Evolutionary conservation across 495 filamentous ascomycete genomes (phyloP).

Genomic region (Hamigera avellanea): DNA sequence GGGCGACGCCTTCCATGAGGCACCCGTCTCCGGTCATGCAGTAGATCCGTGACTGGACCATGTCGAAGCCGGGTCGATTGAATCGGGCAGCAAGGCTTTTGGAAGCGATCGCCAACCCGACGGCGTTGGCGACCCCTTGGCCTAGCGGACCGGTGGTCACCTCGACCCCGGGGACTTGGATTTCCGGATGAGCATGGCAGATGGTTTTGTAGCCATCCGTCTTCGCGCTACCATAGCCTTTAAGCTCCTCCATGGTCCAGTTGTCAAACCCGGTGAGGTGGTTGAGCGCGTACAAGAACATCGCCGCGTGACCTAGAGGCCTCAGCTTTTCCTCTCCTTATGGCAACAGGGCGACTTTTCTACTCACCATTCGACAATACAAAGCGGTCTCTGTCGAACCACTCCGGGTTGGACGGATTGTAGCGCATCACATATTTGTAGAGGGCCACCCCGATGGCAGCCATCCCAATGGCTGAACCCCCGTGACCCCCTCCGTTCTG

Average conservation of each 20-base stretch:
- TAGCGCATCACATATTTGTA: constrained; percentile 85
- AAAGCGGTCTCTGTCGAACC: constrained; percentile 80
- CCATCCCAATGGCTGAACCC: constrained; percentile 80
- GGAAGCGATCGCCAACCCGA: constrained; percentile 43
- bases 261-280: constrained; percentile 36
- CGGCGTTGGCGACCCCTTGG: constrained; percentile 45
- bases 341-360: not conserved
- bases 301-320: constrained; percentile 26
- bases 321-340: too few relatives aligned
- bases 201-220: constrained; percentile 16
- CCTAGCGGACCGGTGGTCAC: constrained; percentile 47
- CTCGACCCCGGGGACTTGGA: constrained; percentile 38
- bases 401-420: constrained; percentile 82
- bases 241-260: constrained; percentile 39
- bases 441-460: constrained; percentile 74
- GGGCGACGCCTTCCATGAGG: constrained; percentile 41
- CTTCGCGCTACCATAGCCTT: constrained; percentile 32
- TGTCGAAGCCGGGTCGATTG: constrained; percentile 32
- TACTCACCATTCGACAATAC: constrained; percentile 48
- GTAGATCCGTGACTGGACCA: constrained; percentile 36
- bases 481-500: constrained; percentile 37
- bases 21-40: constrained; percentile 46
- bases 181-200: constrained; percentile 40
- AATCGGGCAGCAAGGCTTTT: constrained; percentile 39
- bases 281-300: constrained; percentile 38